These are phyloP conservation scores for Posidonia oceanica DNA, from an alignment of 116 monocot genomes.

Conservation along the genomic window DNA sequence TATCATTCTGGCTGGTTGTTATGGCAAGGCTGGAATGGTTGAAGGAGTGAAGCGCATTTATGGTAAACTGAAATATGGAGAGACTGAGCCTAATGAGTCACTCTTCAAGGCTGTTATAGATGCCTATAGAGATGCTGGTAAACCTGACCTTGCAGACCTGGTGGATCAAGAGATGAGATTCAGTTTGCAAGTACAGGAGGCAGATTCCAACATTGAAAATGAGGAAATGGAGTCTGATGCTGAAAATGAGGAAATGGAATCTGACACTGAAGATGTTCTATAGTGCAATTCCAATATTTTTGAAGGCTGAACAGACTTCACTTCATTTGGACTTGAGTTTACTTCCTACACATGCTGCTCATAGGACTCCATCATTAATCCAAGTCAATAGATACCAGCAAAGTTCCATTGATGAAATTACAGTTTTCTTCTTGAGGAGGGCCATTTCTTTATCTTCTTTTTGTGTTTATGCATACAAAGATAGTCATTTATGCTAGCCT, in stretches of 20 bases:
- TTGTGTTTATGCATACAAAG: too few relatives aligned
- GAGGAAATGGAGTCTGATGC: background rate
- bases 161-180: conserved; percentile 77
- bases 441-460: too few relatives aligned
- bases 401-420: too few relatives aligned
- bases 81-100: conserved; percentile 41
- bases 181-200: conserved; percentile 13
- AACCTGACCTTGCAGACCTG: conserved; percentile 43
- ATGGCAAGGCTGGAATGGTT: conserved; percentile 56
- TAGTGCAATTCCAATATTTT: background rate
- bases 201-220: conserved; percentile 8
- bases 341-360: background rate
- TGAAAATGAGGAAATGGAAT: background rate
- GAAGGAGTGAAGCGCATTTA: conserved; percentile 69
- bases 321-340: background rate
- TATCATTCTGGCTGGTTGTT: conserved; percentile 49
- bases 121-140: conserved; percentile 41
- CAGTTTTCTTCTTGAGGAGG: too few relatives aligned
- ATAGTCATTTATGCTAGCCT: too few relatives aligned
- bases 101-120: conserved; percentile 37
- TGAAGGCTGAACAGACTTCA: background rate
- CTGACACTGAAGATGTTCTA: background rate
- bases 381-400: too few relatives aligned
- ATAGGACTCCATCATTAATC: background rate
- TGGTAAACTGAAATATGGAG: conserved; percentile 40